phyloP scores from a whole-genome alignment of 306 rosid genomes.

The Gynostemma pentaphyllum region DNA sequence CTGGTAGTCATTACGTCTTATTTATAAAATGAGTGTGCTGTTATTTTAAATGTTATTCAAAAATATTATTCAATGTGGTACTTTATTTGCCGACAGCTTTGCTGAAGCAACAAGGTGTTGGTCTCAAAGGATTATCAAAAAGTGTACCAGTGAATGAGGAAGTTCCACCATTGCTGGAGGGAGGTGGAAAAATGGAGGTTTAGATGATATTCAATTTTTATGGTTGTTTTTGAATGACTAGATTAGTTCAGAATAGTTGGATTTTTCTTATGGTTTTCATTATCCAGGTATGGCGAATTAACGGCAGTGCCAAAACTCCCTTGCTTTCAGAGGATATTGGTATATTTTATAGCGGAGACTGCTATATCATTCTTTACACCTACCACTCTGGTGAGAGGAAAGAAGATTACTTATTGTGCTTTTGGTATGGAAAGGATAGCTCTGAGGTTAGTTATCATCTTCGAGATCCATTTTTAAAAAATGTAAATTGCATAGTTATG shows the following conservation, averaged over 20 bases:
- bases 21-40: conserved; percentile 8
- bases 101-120: conserved; percentile 98
- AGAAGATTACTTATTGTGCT: conserved; percentile 90
- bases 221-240: conserved; percentile 3
- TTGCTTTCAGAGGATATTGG: conserved; percentile 74
- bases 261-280: conserved; percentile 6
- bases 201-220: conserved; percentile 14
- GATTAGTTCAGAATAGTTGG: conserved; percentile 10
- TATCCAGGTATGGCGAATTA: conserved; percentile 80
- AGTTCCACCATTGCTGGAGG: conserved; percentile 94
- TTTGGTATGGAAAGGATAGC: conserved; percentile 94
- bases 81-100: conserved; percentile 49
- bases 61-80: conserved; percentile 12
- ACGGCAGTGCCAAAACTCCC: conserved; percentile 82
- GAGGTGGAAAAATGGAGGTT: conserved; percentile 97
- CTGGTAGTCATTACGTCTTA: conserved; percentile 40
- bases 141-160: conserved; percentile 67
- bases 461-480: conserved; percentile 7
- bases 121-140: conserved; percentile 80
- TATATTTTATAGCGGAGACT: conserved; percentile 87
- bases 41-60: conserved; percentile 13
- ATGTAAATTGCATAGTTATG: neutral
- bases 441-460: conserved; percentile 48
- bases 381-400: conserved; percentile 94
- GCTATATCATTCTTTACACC: conserved; percentile 84